Evolutionary conservation across 192 early-diverging fungal species (phyloP).

Genomic region (Phycomyces blakesleeanus): DNA sequence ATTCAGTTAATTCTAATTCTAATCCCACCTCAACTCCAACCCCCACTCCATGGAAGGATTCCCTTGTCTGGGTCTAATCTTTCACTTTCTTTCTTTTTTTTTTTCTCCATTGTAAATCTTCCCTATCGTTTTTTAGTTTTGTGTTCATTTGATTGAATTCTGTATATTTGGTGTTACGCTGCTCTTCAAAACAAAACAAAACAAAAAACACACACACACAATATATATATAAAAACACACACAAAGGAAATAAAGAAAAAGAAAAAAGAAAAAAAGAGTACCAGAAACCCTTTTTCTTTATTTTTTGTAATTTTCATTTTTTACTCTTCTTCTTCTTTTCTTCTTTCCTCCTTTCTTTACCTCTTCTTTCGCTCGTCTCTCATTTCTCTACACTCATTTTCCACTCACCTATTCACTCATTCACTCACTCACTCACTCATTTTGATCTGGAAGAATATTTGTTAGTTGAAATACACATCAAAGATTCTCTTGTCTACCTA

Average conservation of each 20-base stretch:
- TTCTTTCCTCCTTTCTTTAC: conserved; percentile 3
- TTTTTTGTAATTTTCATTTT: conserved; percentile 17
- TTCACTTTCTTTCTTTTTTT: too few species aligned
- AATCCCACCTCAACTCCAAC: too few species aligned
- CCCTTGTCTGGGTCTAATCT: too few species aligned
- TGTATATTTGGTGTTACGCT: conserved; percentile 1
- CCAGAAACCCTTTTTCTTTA: conserved; percentile 4
- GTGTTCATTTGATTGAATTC: conserved; percentile 2
- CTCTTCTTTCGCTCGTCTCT: conserved; percentile 7
- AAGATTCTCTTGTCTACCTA: background rate
- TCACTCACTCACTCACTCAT: too few species aligned
- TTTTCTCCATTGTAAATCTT: background rate
- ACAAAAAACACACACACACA: too few species aligned
- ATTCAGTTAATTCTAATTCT: too few species aligned
- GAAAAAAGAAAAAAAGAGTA: conserved; percentile 28
- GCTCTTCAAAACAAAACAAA: conserved; percentile 1
- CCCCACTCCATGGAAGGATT: too few species aligned
- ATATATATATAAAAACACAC: too few species aligned
- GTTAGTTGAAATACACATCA: background rate
- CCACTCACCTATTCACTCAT: conserved; percentile 1
- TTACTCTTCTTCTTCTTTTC: conserved; percentile 7
- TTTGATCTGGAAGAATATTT: background rate
- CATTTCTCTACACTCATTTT: too few species aligned
- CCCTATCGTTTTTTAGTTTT: background rate
- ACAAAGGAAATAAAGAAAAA: conserved; percentile 8